A percentile compares a stretch with the other conserved stretches of the same genome.
phyloP scores from a whole-genome alignment of 495 filamentous ascomycete genomes.

The Aspergillus sclerotiicarbonarius region DNA sequence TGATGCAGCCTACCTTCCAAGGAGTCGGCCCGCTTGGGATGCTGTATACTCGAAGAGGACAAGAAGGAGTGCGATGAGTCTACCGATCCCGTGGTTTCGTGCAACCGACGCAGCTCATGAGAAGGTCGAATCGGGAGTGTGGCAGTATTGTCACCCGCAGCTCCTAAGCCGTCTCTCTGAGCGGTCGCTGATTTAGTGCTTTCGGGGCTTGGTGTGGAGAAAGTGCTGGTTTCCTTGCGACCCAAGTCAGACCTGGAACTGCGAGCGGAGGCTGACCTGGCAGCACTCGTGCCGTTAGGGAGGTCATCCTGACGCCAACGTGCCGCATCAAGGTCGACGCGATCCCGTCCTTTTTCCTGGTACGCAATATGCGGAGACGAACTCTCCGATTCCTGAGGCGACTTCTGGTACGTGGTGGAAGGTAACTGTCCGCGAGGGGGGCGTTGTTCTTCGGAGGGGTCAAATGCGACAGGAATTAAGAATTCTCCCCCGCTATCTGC shows the following conservation, averaged over 20 bases:
- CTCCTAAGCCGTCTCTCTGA: slow-evolving; percentile 27
- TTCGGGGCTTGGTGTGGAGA: slow-evolving; percentile 37
- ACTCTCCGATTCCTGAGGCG: slow-evolving; percentile 27
- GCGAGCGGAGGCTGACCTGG: slow-evolving; percentile 58
- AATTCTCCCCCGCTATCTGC: slow-evolving; percentile 69
- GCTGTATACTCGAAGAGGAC: slow-evolving; percentile 26
- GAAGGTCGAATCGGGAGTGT: slow-evolving; percentile 36
- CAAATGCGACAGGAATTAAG: slow-evolving; percentile 87
- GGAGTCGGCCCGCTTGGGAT: slow-evolving; percentile 59
- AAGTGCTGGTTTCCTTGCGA: slow-evolving; percentile 31
- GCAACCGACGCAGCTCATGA: slow-evolving; percentile 37
- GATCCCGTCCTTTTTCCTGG: slow-evolving; percentile 77
- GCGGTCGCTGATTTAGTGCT: slow-evolving; percentile 28
- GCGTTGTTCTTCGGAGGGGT: slow-evolving; percentile 69
- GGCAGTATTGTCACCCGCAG: slow-evolving; percentile 24
- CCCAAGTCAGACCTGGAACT: slow-evolving; percentile 59
- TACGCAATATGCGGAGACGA: slow-evolving; percentile 86
- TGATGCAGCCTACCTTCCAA: slow-evolving; percentile 41
- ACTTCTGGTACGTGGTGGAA: slow-evolving; percentile 15
- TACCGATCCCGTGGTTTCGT: slow-evolving; percentile 35
- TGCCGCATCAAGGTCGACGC: slow-evolving; percentile 36
- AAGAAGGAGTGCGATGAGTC: slow-evolving; percentile 38
- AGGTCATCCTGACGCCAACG: slow-evolving; percentile 43
- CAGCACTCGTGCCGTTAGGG: slow-evolving; percentile 57
- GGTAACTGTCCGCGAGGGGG: slow-evolving; percentile 37